phyloP scores from a whole-genome alignment of 805 yeast genomes.

The Spathaspora gorwiae region DNA sequence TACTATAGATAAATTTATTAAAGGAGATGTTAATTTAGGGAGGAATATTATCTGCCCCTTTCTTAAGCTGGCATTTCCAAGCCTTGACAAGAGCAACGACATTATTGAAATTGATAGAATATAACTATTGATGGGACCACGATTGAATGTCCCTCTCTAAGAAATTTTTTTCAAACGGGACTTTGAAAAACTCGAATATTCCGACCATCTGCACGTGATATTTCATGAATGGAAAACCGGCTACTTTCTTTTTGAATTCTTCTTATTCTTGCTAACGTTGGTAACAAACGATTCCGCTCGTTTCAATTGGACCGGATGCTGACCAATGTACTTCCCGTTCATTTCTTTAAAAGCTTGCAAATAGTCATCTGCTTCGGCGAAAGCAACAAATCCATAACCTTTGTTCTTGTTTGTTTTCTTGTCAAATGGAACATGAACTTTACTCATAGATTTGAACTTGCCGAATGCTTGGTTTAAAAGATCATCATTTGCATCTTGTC shows the following conservation, averaged over 20 bases:
- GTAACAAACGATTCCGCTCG: slow-evolving; percentile 46
- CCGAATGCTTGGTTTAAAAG: slow-evolving; percentile 51
- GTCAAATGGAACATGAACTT: slow-evolving; percentile 58
- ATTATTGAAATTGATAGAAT: too few relatives aligned
- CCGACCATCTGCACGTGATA: too few relatives aligned
- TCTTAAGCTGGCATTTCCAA: not conserved
- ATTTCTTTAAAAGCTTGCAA: slow-evolving; percentile 66
- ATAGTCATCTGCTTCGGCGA: slow-evolving; percentile 61
- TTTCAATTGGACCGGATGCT: slow-evolving; percentile 65
- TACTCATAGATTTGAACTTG: slow-evolving; percentile 48
- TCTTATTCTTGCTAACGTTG: slow-evolving; percentile 3
- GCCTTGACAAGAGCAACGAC: not conserved
- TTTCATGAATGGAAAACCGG: too few relatives aligned
- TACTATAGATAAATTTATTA: not conserved
- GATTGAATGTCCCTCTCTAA: too few relatives aligned
- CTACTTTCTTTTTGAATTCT: not conserved
- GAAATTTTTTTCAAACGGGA: too few relatives aligned
- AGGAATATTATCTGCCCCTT: not conserved
- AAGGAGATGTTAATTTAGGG: not conserved
- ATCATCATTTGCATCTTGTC: slow-evolving; percentile 60
- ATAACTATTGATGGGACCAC: too few relatives aligned
- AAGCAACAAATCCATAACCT: slow-evolving; percentile 76
- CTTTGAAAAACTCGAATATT: too few relatives aligned
- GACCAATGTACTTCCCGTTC: slow-evolving; percentile 74
- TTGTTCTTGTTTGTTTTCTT: slow-evolving; percentile 42